Conservation (phyloP, 2,329 filamentous ascomycete species). For the Rhinocladiella similis region DNA sequence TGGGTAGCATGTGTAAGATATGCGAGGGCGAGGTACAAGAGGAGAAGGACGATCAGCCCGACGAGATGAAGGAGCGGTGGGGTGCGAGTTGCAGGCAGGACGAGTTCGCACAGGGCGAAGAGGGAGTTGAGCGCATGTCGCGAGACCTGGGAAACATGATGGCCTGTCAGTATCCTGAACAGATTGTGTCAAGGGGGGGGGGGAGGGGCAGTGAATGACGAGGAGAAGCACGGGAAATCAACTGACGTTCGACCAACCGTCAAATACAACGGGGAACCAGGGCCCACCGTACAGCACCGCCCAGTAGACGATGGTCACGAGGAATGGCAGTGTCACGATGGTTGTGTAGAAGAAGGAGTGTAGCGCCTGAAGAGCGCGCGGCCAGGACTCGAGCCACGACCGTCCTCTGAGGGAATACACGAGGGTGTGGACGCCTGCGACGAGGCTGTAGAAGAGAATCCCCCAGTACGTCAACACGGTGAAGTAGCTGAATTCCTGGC, state of each 20-base stretch:
- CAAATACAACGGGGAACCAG: conserved; percentile 56
- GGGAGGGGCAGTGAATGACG: no score
- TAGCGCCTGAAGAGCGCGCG: conserved; percentile 62
- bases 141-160: conserved; percentile 52
- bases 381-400: conserved; percentile 58
- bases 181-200: no score
- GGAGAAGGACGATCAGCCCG: conserved; percentile 68
- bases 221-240: no score
- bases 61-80: conserved; percentile 66
- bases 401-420: conserved; percentile 60
- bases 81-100: conserved; percentile 65
- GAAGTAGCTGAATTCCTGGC: conserved; percentile 74
- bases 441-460: conserved; percentile 73
- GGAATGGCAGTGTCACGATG: conserved; percentile 63
- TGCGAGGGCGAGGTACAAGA: conserved; percentile 70
- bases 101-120: conserved; percentile 75
- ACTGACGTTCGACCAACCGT: conserved; percentile 54
- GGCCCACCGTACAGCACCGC: conserved; percentile 54
- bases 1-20: conserved; percentile 71
- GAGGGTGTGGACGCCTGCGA: conserved; percentile 67
- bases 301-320: conserved; percentile 75
- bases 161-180: no score
- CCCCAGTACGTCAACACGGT: conserved; percentile 82
- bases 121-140: conserved; percentile 73
- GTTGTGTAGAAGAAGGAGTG: conserved; percentile 66